Percentiles rank a stretch among this genome's conserved stretches.
Evolutionary conservation across 495 filamentous ascomycete species (phyloP).

Genomic region (Physcia stellaris): DNA sequence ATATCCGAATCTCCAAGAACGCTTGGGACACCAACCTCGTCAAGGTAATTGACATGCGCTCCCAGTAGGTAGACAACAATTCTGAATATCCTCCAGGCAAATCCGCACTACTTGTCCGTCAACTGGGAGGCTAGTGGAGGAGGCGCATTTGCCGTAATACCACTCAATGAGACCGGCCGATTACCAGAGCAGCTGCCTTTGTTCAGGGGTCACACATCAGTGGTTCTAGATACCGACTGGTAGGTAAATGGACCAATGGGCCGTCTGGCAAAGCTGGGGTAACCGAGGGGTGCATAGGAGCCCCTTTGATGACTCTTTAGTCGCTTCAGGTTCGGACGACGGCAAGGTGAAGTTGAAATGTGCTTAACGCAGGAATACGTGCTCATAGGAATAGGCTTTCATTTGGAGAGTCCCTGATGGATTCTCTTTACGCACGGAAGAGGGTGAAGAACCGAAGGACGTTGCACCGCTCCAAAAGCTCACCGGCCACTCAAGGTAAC

Average conservation of each 20-base stretch:
- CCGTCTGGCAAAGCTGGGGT: conserved; percentile 1
- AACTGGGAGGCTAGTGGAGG: conserved; percentile 98
- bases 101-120: conserved; percentile 89
- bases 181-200: conserved; percentile 85
- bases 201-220: conserved; percentile 89
- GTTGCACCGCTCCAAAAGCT: conserved; percentile 70
- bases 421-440: conserved; percentile 74
- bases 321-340: conserved; percentile 91
- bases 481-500: conserved; percentile 45
- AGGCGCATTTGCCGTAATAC: conserved; percentile 94
- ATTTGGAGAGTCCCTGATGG: conserved; percentile 88
- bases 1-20: conserved; percentile 86
- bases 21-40: conserved; percentile 98
- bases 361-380: neutral
- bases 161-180: conserved; percentile 74
- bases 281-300: conserved; percentile 48
- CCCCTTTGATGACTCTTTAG: conserved; percentile 84
- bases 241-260: conserved; percentile 27
- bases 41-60: conserved; percentile 46
- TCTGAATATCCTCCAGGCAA: conserved; percentile 47
- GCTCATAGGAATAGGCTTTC: conserved; percentile 45
- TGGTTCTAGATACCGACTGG: conserved; percentile 97
- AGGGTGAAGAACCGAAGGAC: conserved; percentile 57
- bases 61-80: neutral
- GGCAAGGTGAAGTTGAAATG: conserved; percentile 48